Conservation (phyloP, 2,329 filamentous ascomycete genomes). For the Chlorencoelia australis region DNA sequence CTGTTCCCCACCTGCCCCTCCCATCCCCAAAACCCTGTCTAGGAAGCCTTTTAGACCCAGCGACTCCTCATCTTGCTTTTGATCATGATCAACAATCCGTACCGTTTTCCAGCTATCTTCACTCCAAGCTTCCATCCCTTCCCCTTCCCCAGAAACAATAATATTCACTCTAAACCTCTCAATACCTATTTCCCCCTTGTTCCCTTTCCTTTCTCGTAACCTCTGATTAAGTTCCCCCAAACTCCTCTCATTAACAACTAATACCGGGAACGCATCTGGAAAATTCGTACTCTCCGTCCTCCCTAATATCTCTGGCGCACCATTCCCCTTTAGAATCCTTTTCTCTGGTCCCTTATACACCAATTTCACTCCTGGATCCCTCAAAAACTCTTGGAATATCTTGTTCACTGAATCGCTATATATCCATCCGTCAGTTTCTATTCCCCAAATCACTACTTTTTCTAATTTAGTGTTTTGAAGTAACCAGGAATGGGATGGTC, state of each 20-base stretch:
- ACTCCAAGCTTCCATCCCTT: constrained; percentile 38
- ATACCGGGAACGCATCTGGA: constrained; percentile 47
- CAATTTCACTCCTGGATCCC: constrained; percentile 42
- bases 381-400: constrained; percentile 46
- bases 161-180: constrained; percentile 57
- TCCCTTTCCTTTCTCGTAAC: constrained; percentile 31
- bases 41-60: too few species aligned
- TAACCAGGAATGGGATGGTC: constrained; percentile 44
- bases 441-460: constrained; percentile 47
- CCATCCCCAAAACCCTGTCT: too few species aligned
- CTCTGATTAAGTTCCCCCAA: constrained; percentile 48
- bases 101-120: constrained; percentile 56
- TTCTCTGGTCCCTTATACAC: constrained; percentile 52
- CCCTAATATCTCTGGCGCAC: constrained; percentile 42
- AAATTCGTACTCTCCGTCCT: constrained; percentile 44
- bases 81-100: constrained; percentile 28
- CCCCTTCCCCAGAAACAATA: constrained; percentile 40
- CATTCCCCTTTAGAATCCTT: constrained; percentile 45
- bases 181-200: constrained; percentile 42
- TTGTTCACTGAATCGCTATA: constrained; percentile 42
- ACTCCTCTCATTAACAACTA: constrained; percentile 45
- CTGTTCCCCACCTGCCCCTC: too few species aligned
- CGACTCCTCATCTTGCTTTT: not conserved
- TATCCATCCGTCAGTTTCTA: constrained; percentile 45
- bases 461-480: constrained; percentile 37